A percentile compares a stretch with the other conserved stretches of the same genome.
Conservation (phyloP, 2,329 filamentous ascomycete genomes). For the Tolypocladium paradoxum region DNA sequence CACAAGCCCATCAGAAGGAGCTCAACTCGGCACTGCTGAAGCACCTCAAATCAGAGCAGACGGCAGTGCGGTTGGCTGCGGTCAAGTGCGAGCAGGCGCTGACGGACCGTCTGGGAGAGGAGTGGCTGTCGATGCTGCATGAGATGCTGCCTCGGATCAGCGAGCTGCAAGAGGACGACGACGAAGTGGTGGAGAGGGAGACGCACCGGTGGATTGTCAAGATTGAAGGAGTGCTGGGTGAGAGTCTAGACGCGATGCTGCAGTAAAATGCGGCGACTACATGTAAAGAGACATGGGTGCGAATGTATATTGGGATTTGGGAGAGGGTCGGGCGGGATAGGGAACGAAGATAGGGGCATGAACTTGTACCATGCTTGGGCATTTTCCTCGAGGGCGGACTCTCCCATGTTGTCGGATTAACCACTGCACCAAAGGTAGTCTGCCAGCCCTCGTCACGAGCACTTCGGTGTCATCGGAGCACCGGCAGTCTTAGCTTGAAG, state of each 20-base stretch:
- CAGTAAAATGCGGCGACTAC: slow-evolving; percentile 38
- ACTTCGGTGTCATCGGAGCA: too few species aligned
- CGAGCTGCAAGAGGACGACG: slow-evolving; percentile 91
- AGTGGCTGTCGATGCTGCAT: slow-evolving; percentile 82
- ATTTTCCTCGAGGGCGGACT: too few species aligned
- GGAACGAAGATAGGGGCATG: background rate
- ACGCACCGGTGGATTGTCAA: slow-evolving; percentile 81
- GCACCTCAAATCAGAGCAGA: slow-evolving; percentile 62
- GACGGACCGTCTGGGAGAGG: slow-evolving; percentile 74
- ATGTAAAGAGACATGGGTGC: background rate
- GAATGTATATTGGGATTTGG: background rate
- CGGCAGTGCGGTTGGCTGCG: slow-evolving; percentile 66
- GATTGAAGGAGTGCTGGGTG: slow-evolving; percentile 82
- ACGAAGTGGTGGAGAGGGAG: slow-evolving; percentile 84
- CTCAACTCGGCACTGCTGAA: slow-evolving; percentile 71
- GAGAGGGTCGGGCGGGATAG: background rate
- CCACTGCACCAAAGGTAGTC: too few species aligned
- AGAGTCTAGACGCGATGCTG: slow-evolving; percentile 86
- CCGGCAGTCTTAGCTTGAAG: too few species aligned
- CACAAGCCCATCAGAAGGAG: slow-evolving; percentile 81
- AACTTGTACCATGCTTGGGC: background rate
- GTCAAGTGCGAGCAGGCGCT: slow-evolving; percentile 73
- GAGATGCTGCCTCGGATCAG: slow-evolving; percentile 97
- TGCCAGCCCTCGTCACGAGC: too few species aligned
- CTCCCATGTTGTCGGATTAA: too few species aligned